Conservation (phyloP, 2,329 filamentous ascomycete genomes). For the Trichoderma sp. region DNA sequence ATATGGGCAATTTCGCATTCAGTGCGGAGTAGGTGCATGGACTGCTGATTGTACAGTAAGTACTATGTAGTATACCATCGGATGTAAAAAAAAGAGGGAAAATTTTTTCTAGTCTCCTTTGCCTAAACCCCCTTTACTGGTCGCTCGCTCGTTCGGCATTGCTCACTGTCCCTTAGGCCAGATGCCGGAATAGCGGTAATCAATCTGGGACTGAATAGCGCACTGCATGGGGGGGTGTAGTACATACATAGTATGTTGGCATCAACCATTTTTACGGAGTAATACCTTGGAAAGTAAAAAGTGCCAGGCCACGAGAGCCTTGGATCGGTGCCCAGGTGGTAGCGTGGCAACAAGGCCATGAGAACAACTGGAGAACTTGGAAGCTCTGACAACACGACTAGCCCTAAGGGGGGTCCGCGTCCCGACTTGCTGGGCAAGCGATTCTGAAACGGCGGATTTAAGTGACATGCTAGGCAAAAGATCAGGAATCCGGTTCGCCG, state of each 20-base stretch:
- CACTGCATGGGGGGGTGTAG: not conserved
- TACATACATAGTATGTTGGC: no score
- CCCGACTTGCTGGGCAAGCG: slow-evolving; percentile 18
- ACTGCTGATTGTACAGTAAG: not conserved
- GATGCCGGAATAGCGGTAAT: slow-evolving; percentile 9
- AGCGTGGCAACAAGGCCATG: slow-evolving; percentile 17
- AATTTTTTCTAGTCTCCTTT: not conserved
- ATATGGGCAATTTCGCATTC: slow-evolving; percentile 3
- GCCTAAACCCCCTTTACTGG: not conserved
- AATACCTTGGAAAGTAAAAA: not conserved
- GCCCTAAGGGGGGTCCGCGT: slow-evolving; percentile 7
- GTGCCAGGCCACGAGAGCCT: not conserved
- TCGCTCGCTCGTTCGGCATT: slow-evolving; percentile 1
- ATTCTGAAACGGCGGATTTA: slow-evolving; percentile 18
- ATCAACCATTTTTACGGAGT: not conserved
- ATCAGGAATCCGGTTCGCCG: slow-evolving; percentile 23
- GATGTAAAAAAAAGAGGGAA: not conserved
- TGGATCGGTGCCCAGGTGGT: slow-evolving; percentile 1
- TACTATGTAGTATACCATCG: not conserved
- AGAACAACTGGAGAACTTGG: slow-evolving; percentile 17
- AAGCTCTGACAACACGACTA: slow-evolving; percentile 7
- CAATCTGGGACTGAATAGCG: slow-evolving; percentile 15
- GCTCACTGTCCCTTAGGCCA: not conserved
- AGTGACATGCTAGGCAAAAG: slow-evolving; percentile 20
- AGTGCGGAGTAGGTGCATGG: not conserved